Evolutionary conservation across 768 basidiomycete species (phyloP).

Genomic region (Dacryopinax primogenitus): DNA sequence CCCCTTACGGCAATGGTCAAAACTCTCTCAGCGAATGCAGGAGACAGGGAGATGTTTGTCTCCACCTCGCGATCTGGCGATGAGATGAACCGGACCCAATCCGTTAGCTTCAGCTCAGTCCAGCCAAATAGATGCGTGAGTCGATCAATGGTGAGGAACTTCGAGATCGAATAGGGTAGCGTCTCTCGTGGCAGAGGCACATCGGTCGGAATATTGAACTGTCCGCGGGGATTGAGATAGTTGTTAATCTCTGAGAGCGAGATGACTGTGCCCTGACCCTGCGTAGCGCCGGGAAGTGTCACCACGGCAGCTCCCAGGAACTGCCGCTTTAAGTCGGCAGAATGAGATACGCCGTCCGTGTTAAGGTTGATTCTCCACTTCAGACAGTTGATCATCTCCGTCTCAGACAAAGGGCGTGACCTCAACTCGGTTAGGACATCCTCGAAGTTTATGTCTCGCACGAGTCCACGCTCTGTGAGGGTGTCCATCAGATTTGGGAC

Average conservation of each 20-base stretch:
- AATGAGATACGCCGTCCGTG: conserved; percentile 31
- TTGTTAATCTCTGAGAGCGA: conserved; percentile 57
- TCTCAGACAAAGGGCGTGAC: conserved; percentile 50
- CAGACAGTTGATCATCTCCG: conserved; percentile 69
- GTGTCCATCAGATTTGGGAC: conserved; percentile 48
- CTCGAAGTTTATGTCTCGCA: conserved; percentile 61
- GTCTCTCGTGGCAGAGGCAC: conserved; percentile 64
- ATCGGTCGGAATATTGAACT: conserved; percentile 50
- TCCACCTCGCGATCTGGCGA: conserved; percentile 35
- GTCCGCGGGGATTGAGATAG: conserved; percentile 52
- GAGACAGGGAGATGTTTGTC: conserved; percentile 50
- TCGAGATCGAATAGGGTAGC: conserved; percentile 54
- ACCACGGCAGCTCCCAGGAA: conserved; percentile 64
- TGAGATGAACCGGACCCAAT: conserved; percentile 63
- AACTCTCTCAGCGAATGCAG: conserved; percentile 71
- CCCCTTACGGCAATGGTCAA: conserved; percentile 49
- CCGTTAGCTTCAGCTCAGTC: conserved; percentile 57
- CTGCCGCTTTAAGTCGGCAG: conserved; percentile 34
- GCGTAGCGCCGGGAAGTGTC: conserved; percentile 24
- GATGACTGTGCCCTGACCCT: conserved; percentile 37
- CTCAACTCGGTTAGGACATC: conserved; percentile 75
- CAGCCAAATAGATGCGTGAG: conserved; percentile 54
- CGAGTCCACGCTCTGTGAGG: conserved; percentile 48
- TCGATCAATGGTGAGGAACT: conserved; percentile 40
- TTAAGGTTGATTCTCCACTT: conserved; percentile 59